Evolutionary conservation across 106 monocot genomes (phyloP), one percentile per base, ranked within the genome.

Genomic region (Dendrobium huoshanense): DNA sequence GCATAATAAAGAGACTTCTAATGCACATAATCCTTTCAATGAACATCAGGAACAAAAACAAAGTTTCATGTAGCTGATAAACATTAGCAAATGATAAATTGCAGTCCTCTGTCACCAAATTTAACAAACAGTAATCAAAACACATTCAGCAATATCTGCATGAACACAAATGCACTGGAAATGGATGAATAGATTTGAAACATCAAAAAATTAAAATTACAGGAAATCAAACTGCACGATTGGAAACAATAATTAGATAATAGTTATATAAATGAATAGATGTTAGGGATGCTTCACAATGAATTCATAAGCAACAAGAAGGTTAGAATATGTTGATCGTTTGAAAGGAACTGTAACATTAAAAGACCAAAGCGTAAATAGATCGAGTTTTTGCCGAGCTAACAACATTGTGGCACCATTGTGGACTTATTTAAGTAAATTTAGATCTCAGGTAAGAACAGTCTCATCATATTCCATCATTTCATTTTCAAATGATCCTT

Each of bases 41-140:
- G 11, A 58, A 20, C 58, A 58, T 58, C 58, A 58, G 15, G 58
- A 58, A 20, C 13, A 58, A 58, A 18, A 20, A 58, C 4, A 4
- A 58, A 20, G 48, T 51, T 15, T 2, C 51, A 15, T 51, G 10
- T 51, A 11, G 13, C 10, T 16, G 15, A 51, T 51, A 61, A 61
- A 19, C 20, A 61, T 61, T n/a, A 61, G 20, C 61, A 9, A 22
- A 22, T 61, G 61, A 61, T 61, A 61, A 61, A n/a, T 70, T 70
- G 24, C 7, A 70, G 70, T 70, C 11, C 2, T 70, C 70, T 70
- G 24, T 70, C 31, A 70, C 70, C 70, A 70, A 70, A 31, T 70
- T 51, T 24, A 64, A n/a, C 64, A 31, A 70, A 70, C 37, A 15
- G 33, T 11, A 70, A 70, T 70, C 70, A 70, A 70, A 70, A 70